These are phyloP conservation scores for Persicaria tinctoria DNA, from an alignment of 148 eudicot genomes.

Conservation along the genomic window DNA sequence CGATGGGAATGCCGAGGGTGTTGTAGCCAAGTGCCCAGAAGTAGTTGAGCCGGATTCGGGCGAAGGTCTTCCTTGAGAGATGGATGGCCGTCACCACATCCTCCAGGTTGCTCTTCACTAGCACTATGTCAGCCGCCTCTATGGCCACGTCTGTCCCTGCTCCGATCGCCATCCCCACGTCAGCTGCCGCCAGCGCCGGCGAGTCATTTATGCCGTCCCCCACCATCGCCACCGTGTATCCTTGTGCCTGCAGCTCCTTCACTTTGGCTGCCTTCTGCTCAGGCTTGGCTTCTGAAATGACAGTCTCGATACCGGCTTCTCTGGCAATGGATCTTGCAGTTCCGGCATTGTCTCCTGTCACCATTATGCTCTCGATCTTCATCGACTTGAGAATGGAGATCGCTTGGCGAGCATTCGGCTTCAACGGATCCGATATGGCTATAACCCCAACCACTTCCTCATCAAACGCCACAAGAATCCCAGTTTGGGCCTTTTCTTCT, in stretches of 20 bases:
- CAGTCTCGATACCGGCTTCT: constrained; percentile 69
- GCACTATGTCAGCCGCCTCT: constrained; percentile 93
- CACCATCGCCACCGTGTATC: constrained; percentile 82
- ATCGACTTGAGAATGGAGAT: constrained; percentile 82
- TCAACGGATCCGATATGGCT: constrained; percentile 81
- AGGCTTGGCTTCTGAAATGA: constrained; percentile 88
- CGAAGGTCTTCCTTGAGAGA: constrained; percentile 84
- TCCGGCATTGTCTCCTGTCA: constrained; percentile 91
- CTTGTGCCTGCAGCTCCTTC: constrained; percentile 79
- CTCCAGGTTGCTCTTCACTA: constrained; percentile 80
- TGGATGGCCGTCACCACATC: constrained; percentile 91
- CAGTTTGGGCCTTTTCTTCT: constrained; percentile 77
- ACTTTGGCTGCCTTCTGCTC: constrained; percentile 74
- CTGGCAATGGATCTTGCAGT: constrained; percentile 83
- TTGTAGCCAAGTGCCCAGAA: constrained; percentile 94
- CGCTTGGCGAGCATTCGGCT: constrained; percentile 64
- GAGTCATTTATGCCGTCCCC: constrained; percentile 98
- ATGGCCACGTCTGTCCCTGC: constrained; percentile 98
- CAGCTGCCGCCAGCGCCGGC: constrained; percentile 89
- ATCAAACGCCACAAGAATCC: constrained; percentile 65
- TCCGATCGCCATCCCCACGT: constrained; percentile 98
- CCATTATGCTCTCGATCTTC: constrained; percentile 69
- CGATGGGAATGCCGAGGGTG: constrained; percentile 75
- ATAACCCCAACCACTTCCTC: constrained; percentile 53
- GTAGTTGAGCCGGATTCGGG: constrained; percentile 72